Evolutionary conservation across 257 asterid genomes (phyloP), one percentile per base, ranked within the genome.

Genomic region (Striga asiatica): DNA sequence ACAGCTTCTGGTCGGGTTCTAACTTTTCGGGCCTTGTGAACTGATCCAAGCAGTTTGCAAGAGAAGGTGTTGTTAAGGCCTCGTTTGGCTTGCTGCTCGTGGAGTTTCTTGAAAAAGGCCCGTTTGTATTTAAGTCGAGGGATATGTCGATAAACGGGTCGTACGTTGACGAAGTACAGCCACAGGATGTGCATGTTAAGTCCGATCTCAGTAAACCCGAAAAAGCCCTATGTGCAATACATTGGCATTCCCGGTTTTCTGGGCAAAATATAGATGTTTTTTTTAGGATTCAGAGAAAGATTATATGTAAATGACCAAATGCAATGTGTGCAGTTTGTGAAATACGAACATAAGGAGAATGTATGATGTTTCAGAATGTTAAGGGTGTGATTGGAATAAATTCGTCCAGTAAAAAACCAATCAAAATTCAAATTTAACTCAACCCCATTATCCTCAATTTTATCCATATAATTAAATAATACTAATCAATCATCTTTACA

Each of bases 61-160:
- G 79, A 31, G 86, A 74, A 14, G 84, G 69, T 12, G 38, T 13
- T n/a, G 58, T 47, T 31, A 29, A 29, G 66, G 62, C 54, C 71
- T 76, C 75, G 68, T 77, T 66, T 52, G 81, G 50, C 62, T 41
- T 41, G 21, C 8, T 75, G 23, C 71, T 24, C 13, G 52, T 41
- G 10, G 50, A 23, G 58, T 71, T 71, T 0, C 47, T 34, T 2
- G 60, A 24, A 37, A 11, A 22, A 39, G 79, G 37, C 62, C 42
- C 0, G 43, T 45, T 19, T 45, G 50, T 34, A 71, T 61, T 73
- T 46, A 84, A 67, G 71, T 84, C 79, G 13, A 84, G 85, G 29
- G 91, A 84, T 31, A 84, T 72, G 76, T 84, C 94, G 4, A 84
- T 21, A 24, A 78, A 81, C 1, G 94, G 91, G 66, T 84, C 94